phyloP scores from a whole-genome alignment of 2,329 filamentous ascomycete genomes.

The Rhinocladiella mackenziei region DNA sequence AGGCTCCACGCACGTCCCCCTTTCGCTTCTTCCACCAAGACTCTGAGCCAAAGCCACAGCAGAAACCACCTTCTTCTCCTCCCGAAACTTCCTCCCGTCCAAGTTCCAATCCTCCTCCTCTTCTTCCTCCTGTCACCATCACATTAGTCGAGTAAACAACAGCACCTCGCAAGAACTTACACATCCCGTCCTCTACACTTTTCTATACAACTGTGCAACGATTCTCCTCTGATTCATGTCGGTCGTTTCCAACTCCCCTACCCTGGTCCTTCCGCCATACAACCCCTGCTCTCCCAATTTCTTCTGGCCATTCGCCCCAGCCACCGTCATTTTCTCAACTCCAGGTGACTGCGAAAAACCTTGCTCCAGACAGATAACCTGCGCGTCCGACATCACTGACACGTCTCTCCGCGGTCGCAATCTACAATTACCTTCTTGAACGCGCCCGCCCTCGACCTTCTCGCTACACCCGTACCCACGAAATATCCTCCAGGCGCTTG shows the following conservation, averaged over 20 bases:
- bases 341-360: too few relatives aligned
- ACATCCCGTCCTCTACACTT: neutral
- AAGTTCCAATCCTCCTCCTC: slow-evolving; percentile 19
- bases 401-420: slow-evolving; percentile 17
- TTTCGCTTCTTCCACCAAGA: neutral
- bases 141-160: slow-evolving; percentile 7
- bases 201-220: neutral
- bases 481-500: too few relatives aligned
- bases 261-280: neutral
- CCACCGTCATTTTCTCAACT: slow-evolving; percentile 24
- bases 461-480: too few relatives aligned
- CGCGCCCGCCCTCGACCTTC: too few relatives aligned
- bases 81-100: slow-evolving; percentile 2
- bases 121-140: slow-evolving; percentile 3
- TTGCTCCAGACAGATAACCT: slow-evolving; percentile 8
- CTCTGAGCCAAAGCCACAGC: neutral
- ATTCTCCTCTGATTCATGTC: too few relatives aligned
- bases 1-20: neutral
- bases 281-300: slow-evolving; percentile 4
- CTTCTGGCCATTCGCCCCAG: slow-evolving; percentile 11
- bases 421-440: slow-evolving; percentile 1
- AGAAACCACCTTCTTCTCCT: neutral
- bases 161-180: neutral
- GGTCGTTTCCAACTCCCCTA: too few relatives aligned
- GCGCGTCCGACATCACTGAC: slow-evolving; percentile 24